These are phyloP conservation scores for Sporormia fimetaria DNA, from an alignment of 495 filamentous ascomycete genomes.

Conservation along the genomic window DNA sequence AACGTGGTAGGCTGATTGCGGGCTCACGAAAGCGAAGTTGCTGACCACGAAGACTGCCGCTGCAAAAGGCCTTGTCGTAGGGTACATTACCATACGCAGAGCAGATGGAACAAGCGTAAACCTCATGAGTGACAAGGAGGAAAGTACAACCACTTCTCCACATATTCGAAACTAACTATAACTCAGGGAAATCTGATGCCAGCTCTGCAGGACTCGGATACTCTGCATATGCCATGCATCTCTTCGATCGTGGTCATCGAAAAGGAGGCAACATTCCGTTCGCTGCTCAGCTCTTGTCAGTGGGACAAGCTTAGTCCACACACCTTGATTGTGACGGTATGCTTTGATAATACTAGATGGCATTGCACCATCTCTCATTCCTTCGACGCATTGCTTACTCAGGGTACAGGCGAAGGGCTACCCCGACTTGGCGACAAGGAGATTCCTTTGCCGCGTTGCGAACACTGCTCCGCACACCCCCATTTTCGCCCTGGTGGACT, in stretches of 20 bases:
- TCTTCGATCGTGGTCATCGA: slow-evolving; percentile 79
- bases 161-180: not conserved
- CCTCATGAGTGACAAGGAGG: slow-evolving; percentile 16
- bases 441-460: slow-evolving; percentile 45
- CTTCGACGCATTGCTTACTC: not conserved
- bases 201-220: slow-evolving; percentile 40
- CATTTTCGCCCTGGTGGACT: slow-evolving; percentile 66
- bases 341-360: slow-evolving; percentile 8
- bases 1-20: slow-evolving; percentile 46
- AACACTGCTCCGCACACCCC: slow-evolving; percentile 33
- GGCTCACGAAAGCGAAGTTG: not conserved
- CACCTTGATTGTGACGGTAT: slow-evolving; percentile 60
- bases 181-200: slow-evolving; percentile 59
- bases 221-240: slow-evolving; percentile 42
- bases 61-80: slow-evolving; percentile 60
- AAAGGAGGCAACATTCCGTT: slow-evolving; percentile 86
- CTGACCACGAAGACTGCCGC: slow-evolving; percentile 44
- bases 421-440: slow-evolving; percentile 71
- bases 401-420: slow-evolving; percentile 73
- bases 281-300: slow-evolving; percentile 45
- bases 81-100: slow-evolving; percentile 38
- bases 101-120: slow-evolving; percentile 28
- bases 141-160: slow-evolving; percentile 1
- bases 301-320: slow-evolving; percentile 38
- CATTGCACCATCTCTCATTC: too few relatives aligned